These are phyloP conservation scores for Vachellia pachyceras DNA, from an alignment of 306 rosid species.

Conservation along the genomic window DNA sequence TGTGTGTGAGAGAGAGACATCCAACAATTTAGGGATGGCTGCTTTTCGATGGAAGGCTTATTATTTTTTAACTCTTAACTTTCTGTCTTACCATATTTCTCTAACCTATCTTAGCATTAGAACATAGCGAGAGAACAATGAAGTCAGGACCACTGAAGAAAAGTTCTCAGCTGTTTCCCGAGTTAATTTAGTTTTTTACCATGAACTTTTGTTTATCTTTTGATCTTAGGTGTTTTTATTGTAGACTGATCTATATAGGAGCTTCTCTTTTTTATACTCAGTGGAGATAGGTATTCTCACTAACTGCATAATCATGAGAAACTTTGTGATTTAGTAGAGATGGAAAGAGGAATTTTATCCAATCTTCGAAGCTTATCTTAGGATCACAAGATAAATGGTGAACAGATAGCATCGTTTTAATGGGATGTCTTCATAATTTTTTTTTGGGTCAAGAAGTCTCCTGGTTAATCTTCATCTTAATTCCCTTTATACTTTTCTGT, in stretches of 20 bases:
- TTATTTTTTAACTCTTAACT: not conserved
- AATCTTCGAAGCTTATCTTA: slow-evolving; percentile 28
- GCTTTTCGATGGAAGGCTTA: not conserved
- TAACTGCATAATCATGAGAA: not conserved
- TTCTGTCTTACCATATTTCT: not conserved
- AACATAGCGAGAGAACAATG: slow-evolving; percentile 7
- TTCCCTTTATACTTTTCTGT: slow-evolving; percentile 16
- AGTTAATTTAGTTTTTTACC: not conserved
- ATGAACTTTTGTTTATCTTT: not conserved
- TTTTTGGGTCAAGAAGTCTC: slow-evolving; percentile 17
- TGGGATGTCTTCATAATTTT: slow-evolving; percentile 3
- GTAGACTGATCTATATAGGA: not conserved
- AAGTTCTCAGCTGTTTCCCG: not conserved
- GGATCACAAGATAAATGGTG: slow-evolving; percentile 18
- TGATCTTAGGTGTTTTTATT: not conserved
- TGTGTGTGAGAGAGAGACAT: no score
- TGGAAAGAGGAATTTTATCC: slow-evolving; percentile 27
- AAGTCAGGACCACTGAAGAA: not conserved
- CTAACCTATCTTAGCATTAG: not conserved
- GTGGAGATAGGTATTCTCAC: not conserved
- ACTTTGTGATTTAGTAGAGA: not conserved
- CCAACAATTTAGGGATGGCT: not conserved
- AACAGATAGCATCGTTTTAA: slow-evolving; percentile 1
- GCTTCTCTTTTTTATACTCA: slow-evolving; percentile 5
- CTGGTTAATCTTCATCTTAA: slow-evolving; percentile 22